Base-by-base conservation (phyloP, 352 stramenopile species). In the Globisporangium sylvaticum region DNA sequence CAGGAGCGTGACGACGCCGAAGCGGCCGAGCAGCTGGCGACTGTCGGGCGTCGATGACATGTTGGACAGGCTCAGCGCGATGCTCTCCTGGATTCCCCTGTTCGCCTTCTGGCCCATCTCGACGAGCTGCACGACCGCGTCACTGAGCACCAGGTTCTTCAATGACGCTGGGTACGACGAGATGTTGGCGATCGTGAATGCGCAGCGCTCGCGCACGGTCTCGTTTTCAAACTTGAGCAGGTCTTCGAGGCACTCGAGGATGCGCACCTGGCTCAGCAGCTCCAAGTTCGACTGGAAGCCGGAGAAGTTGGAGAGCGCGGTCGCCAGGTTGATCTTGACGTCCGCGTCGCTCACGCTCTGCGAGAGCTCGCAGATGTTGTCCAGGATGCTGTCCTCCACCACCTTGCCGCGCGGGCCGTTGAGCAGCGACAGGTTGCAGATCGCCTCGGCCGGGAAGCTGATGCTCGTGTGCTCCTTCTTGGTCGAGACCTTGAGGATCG, bases 281-380 rank as follows among this genome's bases (percentile, higher is more conserved):
- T 95, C 84, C 8, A 92, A 72, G 57, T 95, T 95, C 10, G 75
- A 79, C 22, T 75, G 63, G 18, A 91, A 58, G 1, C 87, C 87
- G 0, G 84, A 95, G 48, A 95, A 91, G 60, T 95, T 95, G 52
- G 84, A 89, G 15, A 95, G 71, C 25, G 87, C 87, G 4, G 79
- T 92, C 6, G 87, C 87, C 37, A 95, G 61, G 48, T 91, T 70
- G 4, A 73, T 77, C 27, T 89, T 88, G 14, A 91, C 71, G 22
- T 77, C 67, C 1, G 22, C n/a, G 65, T 87, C 76, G 20, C 53
- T 58, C 32, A 67, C 56, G 25, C 65, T 80, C 42, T 90, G 84
- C 0, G 73, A 79, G 6, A 93, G 65, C 46, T 91, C 79, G 32
- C 77, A 90, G 25, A 93, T 77, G 14, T 84, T 92, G 66, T 92